Percentiles rank a stretch among this genome's conserved stretches.
These are phyloP conservation scores for Aureobasidium pullulans DNA, from an alignment of 2,329 filamentous ascomycete species.

Conservation along the genomic window DNA sequence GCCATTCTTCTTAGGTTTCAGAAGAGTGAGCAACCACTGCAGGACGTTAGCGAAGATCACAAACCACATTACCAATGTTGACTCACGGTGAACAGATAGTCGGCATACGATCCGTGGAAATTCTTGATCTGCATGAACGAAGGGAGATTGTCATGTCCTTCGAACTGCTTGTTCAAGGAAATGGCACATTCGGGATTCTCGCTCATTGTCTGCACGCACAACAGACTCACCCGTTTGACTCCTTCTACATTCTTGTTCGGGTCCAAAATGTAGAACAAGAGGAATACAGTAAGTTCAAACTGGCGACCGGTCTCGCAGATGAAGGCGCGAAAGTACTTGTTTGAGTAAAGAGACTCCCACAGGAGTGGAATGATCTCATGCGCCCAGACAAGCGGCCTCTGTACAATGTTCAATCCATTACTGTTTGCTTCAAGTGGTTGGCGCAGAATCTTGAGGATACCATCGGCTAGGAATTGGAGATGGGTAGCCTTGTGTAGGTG, in stretches of 20 bases:
- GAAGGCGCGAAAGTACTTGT: constrained; percentile 92
- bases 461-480: constrained; percentile 94
- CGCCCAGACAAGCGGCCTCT: constrained; percentile 74
- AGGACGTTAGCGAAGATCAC: background rate
- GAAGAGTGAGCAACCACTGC: constrained; percentile 10
- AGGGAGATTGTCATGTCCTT: constrained; percentile 81
- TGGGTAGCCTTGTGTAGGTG: constrained; percentile 88
- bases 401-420: constrained; percentile 42
- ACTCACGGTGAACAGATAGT: constrained; percentile 82
- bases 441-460: constrained; percentile 85
- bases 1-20: constrained; percentile 12
- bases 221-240: constrained; percentile 93
- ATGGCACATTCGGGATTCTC: constrained; percentile 86
- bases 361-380: constrained; percentile 96
- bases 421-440: constrained; percentile 85
- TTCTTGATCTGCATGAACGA: constrained; percentile 70
- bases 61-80: background rate
- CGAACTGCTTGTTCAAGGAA: constrained; percentile 82
- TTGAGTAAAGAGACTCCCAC: constrained; percentile 95
- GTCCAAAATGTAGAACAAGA: constrained; percentile 88
- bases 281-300: constrained; percentile 84
- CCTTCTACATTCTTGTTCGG: constrained; percentile 87
- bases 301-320: constrained; percentile 92
- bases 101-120: constrained; percentile 85
- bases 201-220: constrained; percentile 88